These are phyloP conservation scores for Erythrophleum ivorense DNA, from an alignment of 331 rosid species.

Conservation along the genomic window DNA sequence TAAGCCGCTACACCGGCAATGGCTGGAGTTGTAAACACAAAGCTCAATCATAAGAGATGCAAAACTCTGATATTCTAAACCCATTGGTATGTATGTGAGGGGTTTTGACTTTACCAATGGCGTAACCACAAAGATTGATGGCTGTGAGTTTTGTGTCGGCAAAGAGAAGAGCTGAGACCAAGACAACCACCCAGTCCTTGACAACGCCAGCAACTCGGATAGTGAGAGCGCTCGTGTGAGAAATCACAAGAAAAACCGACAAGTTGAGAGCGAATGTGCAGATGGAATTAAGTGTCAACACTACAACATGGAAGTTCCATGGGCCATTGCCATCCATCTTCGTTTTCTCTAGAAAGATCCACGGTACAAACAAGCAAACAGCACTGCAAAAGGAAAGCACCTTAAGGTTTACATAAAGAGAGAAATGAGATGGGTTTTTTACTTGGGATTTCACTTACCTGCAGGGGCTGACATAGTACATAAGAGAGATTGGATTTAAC, in stretches of 20 bases:
- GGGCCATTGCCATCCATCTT: conserved; percentile 79
- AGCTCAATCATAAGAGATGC: too few relatives aligned
- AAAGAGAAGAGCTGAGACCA: conserved; percentile 82
- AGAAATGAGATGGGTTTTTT: too few relatives aligned
- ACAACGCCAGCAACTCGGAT: conserved; percentile 98
- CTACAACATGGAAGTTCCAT: conserved; percentile 77
- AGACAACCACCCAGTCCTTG: conserved; percentile 97
- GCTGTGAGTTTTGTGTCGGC: conserved; percentile 89
- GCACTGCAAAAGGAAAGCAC: conserved; percentile 77
- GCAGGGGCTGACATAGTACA: conserved; percentile 98
- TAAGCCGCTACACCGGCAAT: conserved; percentile 96
- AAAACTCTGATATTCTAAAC: too few relatives aligned
- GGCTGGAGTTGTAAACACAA: conserved; percentile 55
- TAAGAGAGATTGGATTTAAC: conserved; percentile 84
- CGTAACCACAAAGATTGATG: conserved; percentile 86
- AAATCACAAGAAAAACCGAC: conserved; percentile 92
- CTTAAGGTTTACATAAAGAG: too few relatives aligned
- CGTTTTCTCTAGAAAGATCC: conserved; percentile 91
- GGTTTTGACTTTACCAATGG: conserved; percentile 65
- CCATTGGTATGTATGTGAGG: conserved; percentile 8
- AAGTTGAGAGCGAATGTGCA: conserved; percentile 95
- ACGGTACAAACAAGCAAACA: conserved; percentile 81
- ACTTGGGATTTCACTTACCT: conserved; percentile 70
- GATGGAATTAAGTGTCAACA: conserved; percentile 78
- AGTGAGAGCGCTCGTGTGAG: conserved; percentile 97